Evolutionary conservation across 805 yeast species (phyloP), one percentile per base, ranked within the genome.

Genomic region (Komagataella ulmi): DNA sequence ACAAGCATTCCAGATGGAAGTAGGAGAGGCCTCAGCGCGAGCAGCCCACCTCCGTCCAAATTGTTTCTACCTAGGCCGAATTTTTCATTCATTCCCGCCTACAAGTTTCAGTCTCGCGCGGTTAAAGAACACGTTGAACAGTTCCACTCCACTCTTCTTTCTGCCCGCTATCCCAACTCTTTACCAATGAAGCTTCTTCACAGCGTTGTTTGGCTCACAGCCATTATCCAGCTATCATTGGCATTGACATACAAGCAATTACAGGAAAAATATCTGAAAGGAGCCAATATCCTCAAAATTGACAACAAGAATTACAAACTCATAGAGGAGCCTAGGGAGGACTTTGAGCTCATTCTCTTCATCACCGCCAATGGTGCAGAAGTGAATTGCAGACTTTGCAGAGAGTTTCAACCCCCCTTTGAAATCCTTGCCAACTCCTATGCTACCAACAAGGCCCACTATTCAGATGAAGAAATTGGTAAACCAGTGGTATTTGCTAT

Each of bases 361-460:
- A 67, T 91, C 54, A 85, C 97, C 0, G 88, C 97, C 2, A 76
- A 83, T 7, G 75, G 81, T 49, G 74, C 88, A 1, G 78, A 79
- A 54, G 76, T 90, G 61, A 87, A 86, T 10, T 93, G 99, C 69
- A 70, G 71, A 1, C 70, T 86, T 50, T 93, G 99, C 74, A 58
- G 69, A 7, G 80, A 81, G 46, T 75, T 85, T 58, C 79, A 75
- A 23, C 95, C 97, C 2, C 77, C 75, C 46, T 86, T 65, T 59
- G 75, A 75, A 17, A 61, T 67, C 46, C 65, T 88, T 45, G 95
- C 87, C 6, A 59, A 70, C 49, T 81, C 90, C 21, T 86, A 84
- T 53, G 52, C 50, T 40, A 58, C 58, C 36, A 76, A 74, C 66
- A 61, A 68, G 52, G 61, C 72, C 44, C 81, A 76, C 46, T 81